Percentiles rank a stretch among this genome's conserved stretches.
These are phyloP conservation scores for Cutaneotrichosporon cyanovorans DNA, from an alignment of 1,284 basidiomycete genomes.

Conservation along the genomic window DNA sequence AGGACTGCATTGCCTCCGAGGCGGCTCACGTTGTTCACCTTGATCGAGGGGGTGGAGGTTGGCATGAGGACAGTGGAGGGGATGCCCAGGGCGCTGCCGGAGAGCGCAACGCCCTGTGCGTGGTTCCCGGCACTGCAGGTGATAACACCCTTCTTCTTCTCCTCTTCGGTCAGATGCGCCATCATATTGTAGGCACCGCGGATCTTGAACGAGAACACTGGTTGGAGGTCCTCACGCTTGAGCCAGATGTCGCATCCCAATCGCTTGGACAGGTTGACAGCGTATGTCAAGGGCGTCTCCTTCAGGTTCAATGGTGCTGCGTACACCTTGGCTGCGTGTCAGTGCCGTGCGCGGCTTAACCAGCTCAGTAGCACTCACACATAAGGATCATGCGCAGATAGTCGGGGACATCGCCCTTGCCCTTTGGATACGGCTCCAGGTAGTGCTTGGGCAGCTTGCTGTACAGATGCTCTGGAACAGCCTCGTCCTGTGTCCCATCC, in stretches of 20 bases:
- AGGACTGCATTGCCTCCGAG: slow-evolving; percentile 91
- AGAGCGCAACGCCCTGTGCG: slow-evolving; percentile 95
- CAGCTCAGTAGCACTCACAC: slow-evolving; percentile 37
- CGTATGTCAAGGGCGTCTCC: slow-evolving; percentile 83
- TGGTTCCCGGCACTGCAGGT: slow-evolving; percentile 99
- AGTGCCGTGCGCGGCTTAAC: no score
- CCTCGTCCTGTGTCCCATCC: slow-evolving; percentile 31
- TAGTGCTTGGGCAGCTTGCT: slow-evolving; percentile 39
- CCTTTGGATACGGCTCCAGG: slow-evolving; percentile 24
- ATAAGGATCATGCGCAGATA: slow-evolving; percentile 89
- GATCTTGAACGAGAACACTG: slow-evolving; percentile 99
- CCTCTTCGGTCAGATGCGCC: slow-evolving; percentile 77
- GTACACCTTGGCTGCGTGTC: slow-evolving; percentile 67
- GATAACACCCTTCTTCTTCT: slow-evolving; percentile 94
- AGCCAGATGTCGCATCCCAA: slow-evolving; percentile 87
- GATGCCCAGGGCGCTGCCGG: slow-evolving; percentile 74
- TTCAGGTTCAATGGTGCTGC: slow-evolving; percentile 63
- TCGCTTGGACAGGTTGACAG: slow-evolving; percentile 74
- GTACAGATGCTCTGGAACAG: slow-evolving; percentile 44
- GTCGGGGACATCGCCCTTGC: slow-evolving; percentile 60
- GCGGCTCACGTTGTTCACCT: slow-evolving; percentile 85
- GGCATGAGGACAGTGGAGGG: slow-evolving; percentile 99
- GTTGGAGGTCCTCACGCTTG: slow-evolving; percentile 95
- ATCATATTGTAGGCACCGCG: slow-evolving; percentile 99
- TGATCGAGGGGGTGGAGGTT: slow-evolving; percentile 87